phyloP scores from a whole-genome alignment of 1,139 yeast genomes.

The Lodderomyces jiufengensis region DNA sequence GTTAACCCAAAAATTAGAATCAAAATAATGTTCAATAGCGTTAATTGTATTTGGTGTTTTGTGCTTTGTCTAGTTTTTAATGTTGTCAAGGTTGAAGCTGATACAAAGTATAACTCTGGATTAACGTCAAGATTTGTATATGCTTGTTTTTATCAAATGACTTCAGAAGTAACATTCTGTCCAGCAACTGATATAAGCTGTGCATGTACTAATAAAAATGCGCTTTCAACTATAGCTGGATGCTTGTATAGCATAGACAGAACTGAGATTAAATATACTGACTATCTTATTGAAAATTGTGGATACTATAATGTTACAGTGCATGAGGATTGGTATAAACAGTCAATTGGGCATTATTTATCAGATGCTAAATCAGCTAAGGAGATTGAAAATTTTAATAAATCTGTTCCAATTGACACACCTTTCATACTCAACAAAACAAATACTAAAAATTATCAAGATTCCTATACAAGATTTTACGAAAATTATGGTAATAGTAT shows the following conservation, averaged over 20 bases:
- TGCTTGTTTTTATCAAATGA: conserved; percentile 1
- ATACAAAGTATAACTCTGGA: no score
- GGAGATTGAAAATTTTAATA: conserved; percentile 23
- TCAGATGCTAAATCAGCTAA: conserved; percentile 17
- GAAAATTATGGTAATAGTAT: conserved; percentile 38
- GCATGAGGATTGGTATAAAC: conserved; percentile 16
- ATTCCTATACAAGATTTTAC: conserved; percentile 12
- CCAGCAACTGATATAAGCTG: conserved; percentile 6
- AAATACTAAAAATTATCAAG: conserved; percentile 3
- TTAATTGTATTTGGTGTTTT: no score
- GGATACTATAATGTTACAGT: conserved; percentile 10
- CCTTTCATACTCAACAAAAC: conserved; percentile 3
- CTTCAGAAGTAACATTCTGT: neutral
- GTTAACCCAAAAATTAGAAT: no score
- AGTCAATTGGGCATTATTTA: conserved; percentile 18
- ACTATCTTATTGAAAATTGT: conserved; percentile 4
- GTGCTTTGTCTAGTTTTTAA: no score
- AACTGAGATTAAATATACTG: conserved; percentile 1
- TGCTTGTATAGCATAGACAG: conserved; percentile 11
- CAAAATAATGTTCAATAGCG: no score
- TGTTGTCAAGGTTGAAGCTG: no score
- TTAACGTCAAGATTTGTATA: neutral
- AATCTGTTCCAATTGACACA: conserved; percentile 9
- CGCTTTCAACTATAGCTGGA: conserved; percentile 17
- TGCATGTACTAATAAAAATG: conserved; percentile 13